phyloP scores from a whole-genome alignment of 148 eudicot species.

The Cornus suecica region DNA sequence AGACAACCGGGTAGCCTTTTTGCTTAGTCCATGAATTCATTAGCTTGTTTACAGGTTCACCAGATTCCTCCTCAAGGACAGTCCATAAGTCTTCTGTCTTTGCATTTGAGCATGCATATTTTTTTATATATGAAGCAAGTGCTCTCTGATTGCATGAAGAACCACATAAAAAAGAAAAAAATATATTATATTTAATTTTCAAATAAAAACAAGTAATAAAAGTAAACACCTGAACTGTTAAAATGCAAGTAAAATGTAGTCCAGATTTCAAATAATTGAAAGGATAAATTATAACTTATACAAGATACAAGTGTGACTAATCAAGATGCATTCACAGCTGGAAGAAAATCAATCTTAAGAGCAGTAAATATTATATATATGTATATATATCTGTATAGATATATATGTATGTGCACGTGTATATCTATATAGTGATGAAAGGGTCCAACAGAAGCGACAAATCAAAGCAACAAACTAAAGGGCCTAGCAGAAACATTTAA shows the following conservation, averaged over 20 bases:
- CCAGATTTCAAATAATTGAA: background rate
- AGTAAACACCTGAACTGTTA: background rate
- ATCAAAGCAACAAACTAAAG: background rate
- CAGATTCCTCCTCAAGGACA: conserved; percentile 84
- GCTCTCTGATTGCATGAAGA: conserved; percentile 55
- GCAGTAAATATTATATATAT: no score
- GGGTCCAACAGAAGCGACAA: background rate
- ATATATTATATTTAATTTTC: background rate
- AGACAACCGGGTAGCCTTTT: conserved; percentile 90
- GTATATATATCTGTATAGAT: no score
- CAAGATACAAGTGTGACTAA: background rate
- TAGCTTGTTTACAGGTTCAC: conserved; percentile 79
- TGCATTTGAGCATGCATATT: conserved; percentile 87
- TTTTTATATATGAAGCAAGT: conserved; percentile 82
- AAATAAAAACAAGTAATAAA: conserved; percentile 2
- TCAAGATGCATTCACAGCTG: background rate
- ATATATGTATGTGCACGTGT: no score
- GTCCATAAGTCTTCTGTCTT: conserved; percentile 98
- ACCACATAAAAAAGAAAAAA: background rate
- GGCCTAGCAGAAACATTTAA: background rate
- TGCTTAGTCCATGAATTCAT: conserved; percentile 98
- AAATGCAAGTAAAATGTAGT: background rate
- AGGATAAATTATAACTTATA: conserved; percentile 2
- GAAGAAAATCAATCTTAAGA: background rate
- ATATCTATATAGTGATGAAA: background rate